These are phyloP conservation scores for Ophiostoma piceae DNA, from an alignment of 2,329 filamentous ascomycete genomes.

Conservation along the genomic window DNA sequence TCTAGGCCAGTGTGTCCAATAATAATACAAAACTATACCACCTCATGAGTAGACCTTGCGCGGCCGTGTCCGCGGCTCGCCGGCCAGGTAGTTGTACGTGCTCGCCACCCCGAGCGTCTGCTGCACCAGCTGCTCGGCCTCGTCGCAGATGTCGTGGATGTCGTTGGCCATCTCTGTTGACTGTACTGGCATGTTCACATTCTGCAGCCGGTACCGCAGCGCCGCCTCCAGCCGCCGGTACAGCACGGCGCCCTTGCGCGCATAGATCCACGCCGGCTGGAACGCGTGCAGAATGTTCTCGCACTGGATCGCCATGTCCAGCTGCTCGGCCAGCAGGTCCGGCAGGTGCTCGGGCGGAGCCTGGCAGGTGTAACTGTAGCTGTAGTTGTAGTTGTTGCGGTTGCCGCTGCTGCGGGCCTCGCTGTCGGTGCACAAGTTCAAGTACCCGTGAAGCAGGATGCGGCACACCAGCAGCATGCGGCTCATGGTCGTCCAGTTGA, in stretches of 20 bases:
- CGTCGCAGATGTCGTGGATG: conserved; percentile 23
- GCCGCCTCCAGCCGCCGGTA: conserved; percentile 15
- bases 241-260: conserved; percentile 14
- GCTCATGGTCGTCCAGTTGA: conserved; percentile 41
- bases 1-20: neutral
- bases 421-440: conserved; percentile 15
- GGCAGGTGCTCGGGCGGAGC: conserved; percentile 11
- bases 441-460: conserved; percentile 35
- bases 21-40: neutral
- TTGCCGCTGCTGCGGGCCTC: neutral
- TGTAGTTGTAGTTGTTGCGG: neutral
- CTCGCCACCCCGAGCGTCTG: conserved; percentile 20
- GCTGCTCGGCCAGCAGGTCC: conserved; percentile 20
- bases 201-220: conserved; percentile 16
- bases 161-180: conserved; percentile 3
- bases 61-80: conserved; percentile 19
- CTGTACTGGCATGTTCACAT: neutral
- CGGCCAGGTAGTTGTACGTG: conserved; percentile 22
- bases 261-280: conserved; percentile 18
- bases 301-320: conserved; percentile 23
- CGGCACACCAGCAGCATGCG: conserved; percentile 38
- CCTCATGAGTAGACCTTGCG: neutral
- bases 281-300: conserved; percentile 19
- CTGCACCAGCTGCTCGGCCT: conserved; percentile 21
- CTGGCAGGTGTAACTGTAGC: neutral